Base-by-base conservation (phyloP, 2,329 filamentous ascomycete species). In the Cryphonectria naterciae region DNA sequence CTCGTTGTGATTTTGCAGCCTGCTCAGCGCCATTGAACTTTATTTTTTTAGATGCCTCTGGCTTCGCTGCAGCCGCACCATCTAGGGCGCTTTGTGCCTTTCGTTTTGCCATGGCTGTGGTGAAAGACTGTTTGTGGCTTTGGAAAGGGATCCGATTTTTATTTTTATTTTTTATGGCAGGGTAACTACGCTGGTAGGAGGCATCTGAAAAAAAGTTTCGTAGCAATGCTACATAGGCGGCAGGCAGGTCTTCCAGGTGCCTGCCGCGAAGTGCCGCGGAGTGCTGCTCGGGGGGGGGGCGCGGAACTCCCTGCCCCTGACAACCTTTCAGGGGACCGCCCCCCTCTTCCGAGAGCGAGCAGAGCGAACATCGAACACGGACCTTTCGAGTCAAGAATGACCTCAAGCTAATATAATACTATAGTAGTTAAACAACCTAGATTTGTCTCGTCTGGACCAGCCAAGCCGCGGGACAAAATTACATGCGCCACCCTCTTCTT, bases 101-200 rank as follows among this genome's bases (percentile, higher is more conserved):
- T 69, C 78, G 75, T 71, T 78, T 79, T 7, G 75, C 77, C 77
- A 79, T 49, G 46, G 8, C 8, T 78, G 43, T 13, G 67, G 66
- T 35, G 28, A 19, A 37, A 32, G 52, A 22, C 32, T 52, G 2
- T 3, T 2, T 28, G 60, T 25, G 32, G 32, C 43, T 19, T 8
- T 19, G 25, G 32, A 17, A 17, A 28, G 13, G 43, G 2, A 22
- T 7, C 1, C 4, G 43, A 62, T 49, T 25, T 37, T 39, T 39
- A 2, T 39, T 39, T 32, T 32, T 32, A 65, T 39, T 25, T 28
- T 39, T 39, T 39, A 67, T 11, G n/a, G 8, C 25, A 43, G 35
- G 25, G 28, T 32, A 37, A 35, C 1, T 39, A n/a, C 8, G 25
- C 22, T 32, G 37, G 46, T 39, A 62, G 13, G 46, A 28, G 43